Evolutionary conservation across 2,329 filamentous ascomycete genomes (phyloP).

Genomic region (Dactylellina parvicollis): DNA sequence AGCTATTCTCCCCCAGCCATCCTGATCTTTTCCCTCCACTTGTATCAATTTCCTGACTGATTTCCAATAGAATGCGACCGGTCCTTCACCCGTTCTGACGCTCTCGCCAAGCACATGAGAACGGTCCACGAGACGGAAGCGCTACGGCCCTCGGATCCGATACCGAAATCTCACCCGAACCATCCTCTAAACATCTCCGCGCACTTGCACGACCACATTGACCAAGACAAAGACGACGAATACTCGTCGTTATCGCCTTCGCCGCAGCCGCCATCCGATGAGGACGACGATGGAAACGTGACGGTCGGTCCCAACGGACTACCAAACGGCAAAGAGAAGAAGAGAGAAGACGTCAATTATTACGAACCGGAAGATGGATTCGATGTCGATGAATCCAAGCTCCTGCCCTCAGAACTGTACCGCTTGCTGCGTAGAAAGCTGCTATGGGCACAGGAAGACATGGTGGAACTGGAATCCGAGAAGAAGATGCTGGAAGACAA

Average conservation of each 20-base stretch:
- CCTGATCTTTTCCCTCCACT: neutral
- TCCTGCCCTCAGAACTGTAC: constrained; percentile 73
- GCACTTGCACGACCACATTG: constrained; percentile 55
- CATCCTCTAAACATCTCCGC: constrained; percentile 63
- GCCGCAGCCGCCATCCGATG: constrained; percentile 27
- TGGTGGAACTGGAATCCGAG: constrained; percentile 71
- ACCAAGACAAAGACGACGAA: constrained; percentile 56
- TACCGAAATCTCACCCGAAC: constrained; percentile 71
- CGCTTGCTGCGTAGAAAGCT: constrained; percentile 71
- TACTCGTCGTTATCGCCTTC: constrained; percentile 45
- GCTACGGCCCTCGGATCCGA: constrained; percentile 79
- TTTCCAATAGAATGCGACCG: constrained; percentile 83
- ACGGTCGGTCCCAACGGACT: constrained; percentile 22
- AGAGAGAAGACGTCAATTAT: constrained; percentile 49
- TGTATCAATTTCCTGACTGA: neutral
- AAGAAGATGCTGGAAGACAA: constrained; percentile 73
- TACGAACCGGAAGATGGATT: constrained; percentile 57
- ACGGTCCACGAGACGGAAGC: constrained; percentile 98
- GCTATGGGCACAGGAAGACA: constrained; percentile 76
- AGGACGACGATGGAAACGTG: constrained; percentile 15
- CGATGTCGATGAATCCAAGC: constrained; percentile 55
- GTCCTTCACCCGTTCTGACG: constrained; percentile 94
- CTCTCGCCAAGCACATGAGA: constrained; percentile 96
- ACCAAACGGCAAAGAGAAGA: constrained; percentile 48
- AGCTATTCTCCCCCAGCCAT: constrained; percentile 55